Conservation (phyloP, 1,284 basidiomycete genomes). For the Meira miltonrushii region DNA sequence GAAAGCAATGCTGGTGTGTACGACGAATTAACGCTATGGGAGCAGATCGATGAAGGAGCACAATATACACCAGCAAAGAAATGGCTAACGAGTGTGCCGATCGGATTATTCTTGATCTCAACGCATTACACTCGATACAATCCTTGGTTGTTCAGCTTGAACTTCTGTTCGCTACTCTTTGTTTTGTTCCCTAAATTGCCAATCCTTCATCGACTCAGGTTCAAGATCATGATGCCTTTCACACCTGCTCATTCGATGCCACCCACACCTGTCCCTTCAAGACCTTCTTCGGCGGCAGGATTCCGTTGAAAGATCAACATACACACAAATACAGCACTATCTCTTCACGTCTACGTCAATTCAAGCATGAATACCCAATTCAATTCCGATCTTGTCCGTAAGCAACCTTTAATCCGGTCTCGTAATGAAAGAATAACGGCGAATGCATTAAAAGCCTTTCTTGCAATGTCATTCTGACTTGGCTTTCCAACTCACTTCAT, state of each 20-base stretch:
- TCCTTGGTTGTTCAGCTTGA: constrained; percentile 85
- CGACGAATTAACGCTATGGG: constrained; percentile 96
- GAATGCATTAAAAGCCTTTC: no score
- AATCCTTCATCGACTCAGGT: constrained; percentile 55
- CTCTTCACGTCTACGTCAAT: no score
- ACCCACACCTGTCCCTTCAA: constrained; percentile 30
- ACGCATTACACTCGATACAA: constrained; percentile 85
- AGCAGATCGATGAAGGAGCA: constrained; percentile 97
- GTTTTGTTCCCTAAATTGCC: constrained; percentile 95
- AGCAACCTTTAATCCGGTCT: no score
- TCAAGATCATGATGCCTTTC: constrained; percentile 27
- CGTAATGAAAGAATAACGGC: no score
- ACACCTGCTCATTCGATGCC: constrained; percentile 32
- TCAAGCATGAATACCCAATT: neutral
- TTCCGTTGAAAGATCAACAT: constrained; percentile 7
- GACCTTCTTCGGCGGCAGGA: constrained; percentile 17
- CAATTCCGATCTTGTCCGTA: no score
- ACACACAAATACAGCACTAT: no score
- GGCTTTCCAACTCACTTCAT: no score
- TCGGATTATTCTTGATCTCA: constrained; percentile 89
- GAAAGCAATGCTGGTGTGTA: constrained; percentile 82
- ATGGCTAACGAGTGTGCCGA: constrained; percentile 87
- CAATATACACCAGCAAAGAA: constrained; percentile 98
- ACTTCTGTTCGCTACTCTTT: constrained; percentile 75
- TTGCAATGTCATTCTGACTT: no score